Percentiles rank a stretch among this genome's conserved stretches.
Conservation (phyloP, 2,329 filamentous ascomycete species). For the Aureobasidium sp. region DNA sequence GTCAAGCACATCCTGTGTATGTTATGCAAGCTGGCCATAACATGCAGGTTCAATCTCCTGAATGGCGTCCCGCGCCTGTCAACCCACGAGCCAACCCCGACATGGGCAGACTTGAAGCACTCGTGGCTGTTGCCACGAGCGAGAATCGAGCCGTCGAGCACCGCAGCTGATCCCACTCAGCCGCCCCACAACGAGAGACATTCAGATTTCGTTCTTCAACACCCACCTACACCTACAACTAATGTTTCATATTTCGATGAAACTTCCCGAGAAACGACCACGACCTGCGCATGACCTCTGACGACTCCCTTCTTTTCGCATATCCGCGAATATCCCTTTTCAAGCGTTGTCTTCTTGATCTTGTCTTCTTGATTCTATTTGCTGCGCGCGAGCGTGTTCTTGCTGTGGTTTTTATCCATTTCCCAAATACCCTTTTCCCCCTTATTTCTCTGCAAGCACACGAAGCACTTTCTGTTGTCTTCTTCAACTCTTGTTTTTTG, state of each 20-base stretch:
- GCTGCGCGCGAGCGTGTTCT: not conserved
- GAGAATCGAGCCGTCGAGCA: slow-evolving; percentile 30
- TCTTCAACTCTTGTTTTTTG: not conserved
- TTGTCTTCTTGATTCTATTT: not conserved
- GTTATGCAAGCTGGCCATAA: slow-evolving; percentile 27
- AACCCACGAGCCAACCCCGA: slow-evolving; percentile 31
- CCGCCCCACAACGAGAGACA: not conserved
- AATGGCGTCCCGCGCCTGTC: slow-evolving; percentile 20
- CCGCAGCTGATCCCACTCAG: not conserved
- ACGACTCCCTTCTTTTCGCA: not conserved
- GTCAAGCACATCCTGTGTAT: slow-evolving; percentile 17
- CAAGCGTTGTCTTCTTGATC: not conserved
- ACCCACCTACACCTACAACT: not conserved
- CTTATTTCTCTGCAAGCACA: not conserved
- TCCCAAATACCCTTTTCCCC: not conserved
- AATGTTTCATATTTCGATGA: slow-evolving; percentile 2
- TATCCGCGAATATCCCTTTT: not conserved
- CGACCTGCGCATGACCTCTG: not conserved
- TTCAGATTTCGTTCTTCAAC: not conserved
- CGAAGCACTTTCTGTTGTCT: not conserved
- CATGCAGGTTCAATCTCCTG: slow-evolving; percentile 19
- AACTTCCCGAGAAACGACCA: not conserved
- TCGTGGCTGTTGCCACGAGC: slow-evolving; percentile 57
- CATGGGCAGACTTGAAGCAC: slow-evolving; percentile 51
- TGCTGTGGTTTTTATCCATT: not conserved